Evolutionary conservation across 208 protist species (phyloP).

Genomic region (Plasmodiophora brassicae): DNA sequence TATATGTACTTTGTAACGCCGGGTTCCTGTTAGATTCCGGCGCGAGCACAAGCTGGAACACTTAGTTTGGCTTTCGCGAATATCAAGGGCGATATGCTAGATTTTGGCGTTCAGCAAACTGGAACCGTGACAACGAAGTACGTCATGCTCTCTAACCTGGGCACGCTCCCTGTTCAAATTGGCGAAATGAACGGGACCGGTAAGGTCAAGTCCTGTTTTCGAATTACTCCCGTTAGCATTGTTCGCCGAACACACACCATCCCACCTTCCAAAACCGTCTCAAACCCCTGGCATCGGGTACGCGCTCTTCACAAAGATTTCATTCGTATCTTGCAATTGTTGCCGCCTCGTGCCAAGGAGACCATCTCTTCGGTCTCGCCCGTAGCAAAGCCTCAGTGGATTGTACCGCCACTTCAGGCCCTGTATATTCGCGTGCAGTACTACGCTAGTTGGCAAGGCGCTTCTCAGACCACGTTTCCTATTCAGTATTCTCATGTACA

Average conservation of each 20-base stretch:
- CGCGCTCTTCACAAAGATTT: neutral
- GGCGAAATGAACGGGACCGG: neutral
- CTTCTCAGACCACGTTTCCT: neutral
- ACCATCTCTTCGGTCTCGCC: neutral
- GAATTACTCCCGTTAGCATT: neutral
- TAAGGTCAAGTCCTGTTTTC: neutral
- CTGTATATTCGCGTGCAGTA: neutral
- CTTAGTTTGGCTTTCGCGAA: neutral
- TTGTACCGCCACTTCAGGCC: neutral
- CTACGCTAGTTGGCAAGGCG: neutral
- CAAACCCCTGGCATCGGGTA: neutral
- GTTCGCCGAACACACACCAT: slow-evolving; percentile 14
- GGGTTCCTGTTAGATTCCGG: neutral
- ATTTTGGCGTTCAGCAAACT: slow-evolving; percentile 7
- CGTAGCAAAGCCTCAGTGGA: neutral
- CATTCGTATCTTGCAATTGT: neutral
- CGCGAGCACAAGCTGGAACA: neutral
- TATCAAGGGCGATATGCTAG: neutral
- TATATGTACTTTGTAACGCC: neutral
- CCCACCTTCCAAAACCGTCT: neutral
- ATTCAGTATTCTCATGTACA: neutral
- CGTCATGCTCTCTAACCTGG: neutral
- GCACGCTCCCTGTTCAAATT: neutral
- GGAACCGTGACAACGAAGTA: slow-evolving; percentile 19
- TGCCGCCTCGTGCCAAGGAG: neutral